phyloP scores from a whole-genome alignment of 2,329 filamentous ascomycete genomes.

The Scleromitrula shiraiana region DNA sequence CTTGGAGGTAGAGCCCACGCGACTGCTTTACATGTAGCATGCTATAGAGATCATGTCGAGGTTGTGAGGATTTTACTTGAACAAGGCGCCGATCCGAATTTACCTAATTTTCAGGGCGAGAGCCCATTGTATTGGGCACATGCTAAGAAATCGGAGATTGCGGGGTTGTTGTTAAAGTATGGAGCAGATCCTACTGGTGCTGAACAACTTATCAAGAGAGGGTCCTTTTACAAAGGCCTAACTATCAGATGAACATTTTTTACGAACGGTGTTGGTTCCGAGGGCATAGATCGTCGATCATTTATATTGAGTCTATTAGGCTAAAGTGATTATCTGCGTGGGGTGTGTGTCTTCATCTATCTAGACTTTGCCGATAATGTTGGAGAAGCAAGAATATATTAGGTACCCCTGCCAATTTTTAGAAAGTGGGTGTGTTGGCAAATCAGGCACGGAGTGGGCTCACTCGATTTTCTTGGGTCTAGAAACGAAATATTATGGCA shows the following conservation, averaged over 20 bases:
- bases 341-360: neutral
- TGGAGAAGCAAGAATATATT: too few species aligned
- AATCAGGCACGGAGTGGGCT: too few species aligned
- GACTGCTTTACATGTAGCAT: conserved; percentile 18
- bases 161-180: conserved; percentile 14
- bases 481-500: too few species aligned
- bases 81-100: conserved; percentile 17
- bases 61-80: conserved; percentile 17
- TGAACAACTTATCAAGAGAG: neutral
- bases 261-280: too few species aligned
- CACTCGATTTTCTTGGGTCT: too few species aligned
- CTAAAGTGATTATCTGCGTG: neutral
- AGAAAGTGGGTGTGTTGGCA: too few species aligned
- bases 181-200: conserved; percentile 10
- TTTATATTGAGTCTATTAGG: neutral
- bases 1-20: conserved; percentile 16
- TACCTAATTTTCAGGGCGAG: conserved; percentile 11
- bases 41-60: conserved; percentile 15
- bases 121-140: conserved; percentile 16
- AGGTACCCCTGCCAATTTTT: too few species aligned
- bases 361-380: neutral
- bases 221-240: too few species aligned
- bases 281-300: neutral
- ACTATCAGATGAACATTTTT: too few species aligned
- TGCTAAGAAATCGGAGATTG: conserved; percentile 6